Evolutionary conservation across 164 flowering plant genomes (phyloP), one percentile per base, ranked within the genome.

Genomic region (Magnolia sinica): DNA sequence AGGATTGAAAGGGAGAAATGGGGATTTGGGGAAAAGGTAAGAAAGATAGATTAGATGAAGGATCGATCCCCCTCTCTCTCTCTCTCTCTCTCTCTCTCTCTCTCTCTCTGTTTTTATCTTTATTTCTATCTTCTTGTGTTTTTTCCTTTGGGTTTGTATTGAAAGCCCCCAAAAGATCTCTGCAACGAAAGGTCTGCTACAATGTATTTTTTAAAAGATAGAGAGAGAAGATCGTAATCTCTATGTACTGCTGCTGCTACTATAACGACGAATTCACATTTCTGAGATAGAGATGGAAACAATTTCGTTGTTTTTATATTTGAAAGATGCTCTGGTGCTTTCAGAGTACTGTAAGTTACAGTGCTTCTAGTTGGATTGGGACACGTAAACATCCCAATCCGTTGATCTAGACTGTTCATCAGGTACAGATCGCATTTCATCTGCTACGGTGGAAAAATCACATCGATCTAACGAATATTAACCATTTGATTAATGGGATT

Each of bases 91-190:
- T 73, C 2, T 1, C 45, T 23, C 68, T 50, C 69, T 71, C 18
- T 52, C 67, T 64, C 68, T 68, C 18, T 49, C 49, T 61, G 20
- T 31, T 29, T 9, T 63, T 45, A 49, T 65, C 8, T 45, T 51
- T 51, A 19, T 29, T 24, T 63, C 67, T 75, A 29, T 24, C 22
- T 27, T 18, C 55, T 64, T 63, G 27, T 59, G 66, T 66, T 58
- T 61, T 67, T 51, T 67, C 8, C 19, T 52, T 22, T 61, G 49
- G 0, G 24, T 51, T 61, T 20, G 18, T 45, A 49, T 72, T 27
- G 77, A 74, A 61, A 68, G 50, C 24, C 73, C 75, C 77, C 29
- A 74, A 69, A 71, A 71, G 76, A 74, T 70, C 80, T 59, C 76
- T 68, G 71, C 72, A 64, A n/a, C 69, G 45, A 64, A 71, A 61